A percentile compares a stretch with the other conserved stretches of the same genome.
phyloP scores from a whole-genome alignment of 2,329 filamentous ascomycete genomes.

The Neofusicoccum laricinum region DNA sequence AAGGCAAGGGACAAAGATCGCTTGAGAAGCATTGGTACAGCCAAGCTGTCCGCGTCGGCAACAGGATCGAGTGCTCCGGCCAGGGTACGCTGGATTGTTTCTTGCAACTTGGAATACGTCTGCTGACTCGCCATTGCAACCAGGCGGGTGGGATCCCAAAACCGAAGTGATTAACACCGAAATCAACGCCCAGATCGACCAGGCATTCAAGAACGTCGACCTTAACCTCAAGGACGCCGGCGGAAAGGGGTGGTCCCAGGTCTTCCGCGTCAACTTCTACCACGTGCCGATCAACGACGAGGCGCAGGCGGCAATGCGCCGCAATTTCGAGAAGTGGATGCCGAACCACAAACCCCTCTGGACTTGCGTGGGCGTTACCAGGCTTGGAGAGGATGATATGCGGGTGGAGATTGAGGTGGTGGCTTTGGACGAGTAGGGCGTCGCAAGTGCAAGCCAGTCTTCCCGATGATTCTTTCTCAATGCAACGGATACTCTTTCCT shows the following conservation, averaged over 20 bases:
- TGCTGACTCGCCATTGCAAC: neutral
- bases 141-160: slow-evolving; percentile 35
- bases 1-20: slow-evolving; percentile 36
- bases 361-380: slow-evolving; percentile 24
- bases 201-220: slow-evolving; percentile 58
- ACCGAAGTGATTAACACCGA: slow-evolving; percentile 22
- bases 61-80: slow-evolving; percentile 35
- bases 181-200: slow-evolving; percentile 31
- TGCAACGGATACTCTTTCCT: too few relatives aligned
- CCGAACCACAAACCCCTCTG: slow-evolving; percentile 25
- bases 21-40: slow-evolving; percentile 31
- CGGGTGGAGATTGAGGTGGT: slow-evolving; percentile 25
- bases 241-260: slow-evolving; percentile 56
- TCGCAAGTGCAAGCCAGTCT: too few relatives aligned
- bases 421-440: slow-evolving; percentile 17
- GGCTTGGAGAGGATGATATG: slow-evolving; percentile 40
- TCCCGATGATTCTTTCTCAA: too few relatives aligned
- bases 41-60: slow-evolving; percentile 36
- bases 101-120: neutral
- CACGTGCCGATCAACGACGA: slow-evolving; percentile 23
- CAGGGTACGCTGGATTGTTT: slow-evolving; percentile 27
- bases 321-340: slow-evolving; percentile 27
- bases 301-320: slow-evolving; percentile 21
- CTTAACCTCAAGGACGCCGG: slow-evolving; percentile 51
- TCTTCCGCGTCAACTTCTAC: slow-evolving; percentile 36